Evolutionary conservation across 1,139 yeast genomes (phyloP), one percentile per base, ranked within the genome.

Genomic region (Geotrichum cucujoidarum): DNA sequence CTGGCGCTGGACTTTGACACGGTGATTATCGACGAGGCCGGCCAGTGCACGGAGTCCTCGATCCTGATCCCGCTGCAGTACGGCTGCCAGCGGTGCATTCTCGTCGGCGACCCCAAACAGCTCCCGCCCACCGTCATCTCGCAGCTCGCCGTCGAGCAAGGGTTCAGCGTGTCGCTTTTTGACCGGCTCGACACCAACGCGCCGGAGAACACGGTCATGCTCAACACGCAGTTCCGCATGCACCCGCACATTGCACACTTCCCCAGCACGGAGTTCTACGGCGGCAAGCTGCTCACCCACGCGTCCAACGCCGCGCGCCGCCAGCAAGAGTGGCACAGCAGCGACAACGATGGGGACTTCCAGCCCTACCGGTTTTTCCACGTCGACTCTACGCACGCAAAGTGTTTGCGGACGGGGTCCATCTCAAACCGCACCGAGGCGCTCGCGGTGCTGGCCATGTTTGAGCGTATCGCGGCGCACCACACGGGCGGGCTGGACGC

Each of bases 41-140:
- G 97, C 60, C 99, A 94, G 65, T 85, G 95, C 78, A 92, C 94
- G 40, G 99, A 94, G 63, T 65, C 92, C 39, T 87, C 96, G 8
- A 87, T 95, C 0, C 76, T 94, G 30, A 92, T 92, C 60, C 99
- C 99, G 0, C 72, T 94, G 55, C 75, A 95, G 60, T 94, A 90
- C 64, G 98, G 98, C 1, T 87, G 95, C 60, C 81, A 76, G 54
- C 80, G 81, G 50, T 90, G 97, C 70, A 83, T 94, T 43, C 86
- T 94, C 96, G 99, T 94, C 45, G 99, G 99, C 61, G 99, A 94
- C 71, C 98, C 98, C 2, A 90, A 92, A 62, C 99, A 94, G 69
- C 75, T 94, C 54, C 99, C 98, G 0, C 99, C 99, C 0, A 94
- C 99, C 0, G 98, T 94, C n/a, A 68, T 94, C 21, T 92, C 98